These are phyloP conservation scores for Rhizopogon rudus DNA, from an alignment of 768 basidiomycete species.

Conservation along the genomic window DNA sequence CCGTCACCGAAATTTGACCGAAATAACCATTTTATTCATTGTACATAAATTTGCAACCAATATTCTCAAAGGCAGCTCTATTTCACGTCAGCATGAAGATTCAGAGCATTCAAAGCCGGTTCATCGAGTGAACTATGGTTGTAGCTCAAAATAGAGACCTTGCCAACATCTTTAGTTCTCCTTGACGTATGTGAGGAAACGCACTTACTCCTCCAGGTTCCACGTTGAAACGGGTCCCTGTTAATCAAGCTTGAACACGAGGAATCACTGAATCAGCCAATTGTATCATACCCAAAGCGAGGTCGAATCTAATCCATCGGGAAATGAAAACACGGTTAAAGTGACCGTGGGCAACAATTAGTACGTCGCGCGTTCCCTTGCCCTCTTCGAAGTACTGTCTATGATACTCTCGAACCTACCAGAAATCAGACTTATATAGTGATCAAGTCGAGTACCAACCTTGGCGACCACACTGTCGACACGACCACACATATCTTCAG, in stretches of 20 bases:
- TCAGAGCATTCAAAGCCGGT: conserved; percentile 71
- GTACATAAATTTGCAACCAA: too few species aligned
- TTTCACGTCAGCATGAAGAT: conserved; percentile 49
- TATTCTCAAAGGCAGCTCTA: conserved; percentile 8
- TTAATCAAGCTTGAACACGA: neutral
- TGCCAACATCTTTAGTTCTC: neutral
- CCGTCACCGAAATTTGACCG: conserved; percentile 1
- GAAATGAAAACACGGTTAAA: conserved; percentile 71
- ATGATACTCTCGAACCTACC: conserved; percentile 70
- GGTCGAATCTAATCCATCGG: conserved; percentile 74
- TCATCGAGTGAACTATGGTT: conserved; percentile 78
- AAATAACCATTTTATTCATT: conserved; percentile 1
- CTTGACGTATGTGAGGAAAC: neutral
- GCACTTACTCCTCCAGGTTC: conserved; percentile 71
- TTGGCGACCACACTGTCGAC: conserved; percentile 74
- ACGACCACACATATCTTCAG: conserved; percentile 70
- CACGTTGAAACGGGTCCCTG: conserved; percentile 78
- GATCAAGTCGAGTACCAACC: conserved; percentile 30
- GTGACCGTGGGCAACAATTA: conserved; percentile 90
- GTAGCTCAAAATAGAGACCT: conserved; percentile 81
- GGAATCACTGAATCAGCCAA: neutral
- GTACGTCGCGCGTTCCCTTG: conserved; percentile 65
- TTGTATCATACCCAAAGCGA: conserved; percentile 43
- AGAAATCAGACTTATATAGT: neutral
- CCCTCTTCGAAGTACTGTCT: conserved; percentile 64